Evolutionary conservation across 2,329 filamentous ascomycete species (phyloP).

Genomic region (Colletotrichum gigasporum): DNA sequence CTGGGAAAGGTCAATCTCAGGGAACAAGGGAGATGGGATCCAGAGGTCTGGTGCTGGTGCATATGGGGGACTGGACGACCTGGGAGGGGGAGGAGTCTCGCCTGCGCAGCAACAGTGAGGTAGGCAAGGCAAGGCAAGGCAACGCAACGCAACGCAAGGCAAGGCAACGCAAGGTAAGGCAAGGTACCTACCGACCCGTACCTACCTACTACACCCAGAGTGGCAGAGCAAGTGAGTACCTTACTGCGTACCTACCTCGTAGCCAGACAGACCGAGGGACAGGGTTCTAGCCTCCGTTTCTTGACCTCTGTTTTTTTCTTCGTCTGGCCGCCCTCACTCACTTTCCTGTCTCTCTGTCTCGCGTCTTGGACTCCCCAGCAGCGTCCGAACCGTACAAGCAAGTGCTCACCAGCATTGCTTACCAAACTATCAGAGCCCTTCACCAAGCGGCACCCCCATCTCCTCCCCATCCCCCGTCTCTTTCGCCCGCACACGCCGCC

Average conservation of each 20-base stretch:
- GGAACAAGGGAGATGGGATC: conserved; percentile 20
- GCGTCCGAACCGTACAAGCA: background rate
- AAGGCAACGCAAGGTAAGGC: conserved; percentile 1
- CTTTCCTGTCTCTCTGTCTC: conserved; percentile 1
- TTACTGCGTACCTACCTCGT: background rate
- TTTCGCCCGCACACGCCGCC: conserved; percentile 19
- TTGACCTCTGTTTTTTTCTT: background rate
- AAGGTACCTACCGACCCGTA: too few relatives aligned
- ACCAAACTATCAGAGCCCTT: background rate
- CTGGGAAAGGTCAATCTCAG: conserved; percentile 23
- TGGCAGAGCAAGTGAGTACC: background rate
- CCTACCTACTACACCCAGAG: too few relatives aligned
- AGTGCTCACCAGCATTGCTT: background rate
- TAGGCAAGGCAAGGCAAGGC: conserved; percentile 1
- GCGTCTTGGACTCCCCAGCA: background rate
- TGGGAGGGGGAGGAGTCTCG: conserved; percentile 8
- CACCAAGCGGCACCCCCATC: too few relatives aligned
- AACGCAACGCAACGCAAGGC: conserved; percentile 1
- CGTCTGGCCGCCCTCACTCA: background rate
- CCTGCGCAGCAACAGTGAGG: conserved; percentile 1
- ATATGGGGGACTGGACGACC: background rate
- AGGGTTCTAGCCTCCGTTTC: conserved; percentile 22
- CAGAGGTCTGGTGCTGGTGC: conserved; percentile 24
- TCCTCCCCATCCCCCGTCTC: conserved; percentile 21
- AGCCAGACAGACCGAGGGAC: background rate